phyloP scores from a whole-genome alignment of 192 early-diverging fungal genomes.

The Hyaloraphidium curvatum region DNA sequence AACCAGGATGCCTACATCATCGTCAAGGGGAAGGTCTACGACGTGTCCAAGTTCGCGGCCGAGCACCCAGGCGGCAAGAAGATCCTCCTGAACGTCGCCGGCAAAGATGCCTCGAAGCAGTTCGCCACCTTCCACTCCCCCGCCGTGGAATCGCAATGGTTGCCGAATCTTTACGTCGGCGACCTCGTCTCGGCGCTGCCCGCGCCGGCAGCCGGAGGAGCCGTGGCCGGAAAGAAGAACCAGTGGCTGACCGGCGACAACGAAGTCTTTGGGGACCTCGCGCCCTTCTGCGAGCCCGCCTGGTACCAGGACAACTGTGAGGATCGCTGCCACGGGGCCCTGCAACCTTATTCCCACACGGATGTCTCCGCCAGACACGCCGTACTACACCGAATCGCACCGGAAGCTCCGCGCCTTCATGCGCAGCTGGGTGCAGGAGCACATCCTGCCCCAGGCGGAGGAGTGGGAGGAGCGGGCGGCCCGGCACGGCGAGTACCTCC shows the following conservation, averaged over 20 bases:
- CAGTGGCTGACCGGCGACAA: too few species aligned
- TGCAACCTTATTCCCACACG: too few species aligned
- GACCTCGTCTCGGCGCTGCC: not conserved
- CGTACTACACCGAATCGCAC: conserved; percentile 61
- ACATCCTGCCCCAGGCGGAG: too few species aligned
- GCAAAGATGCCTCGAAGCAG: not conserved
- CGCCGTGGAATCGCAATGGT: not conserved
- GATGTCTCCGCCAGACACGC: too few species aligned
- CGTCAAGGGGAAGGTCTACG: conserved; percentile 3
- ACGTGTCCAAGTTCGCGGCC: not conserved
- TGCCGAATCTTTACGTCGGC: not conserved
- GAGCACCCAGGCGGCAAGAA: conserved; percentile 2
- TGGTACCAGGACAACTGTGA: conserved; percentile 3
- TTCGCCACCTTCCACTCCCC: not conserved
- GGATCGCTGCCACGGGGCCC: too few species aligned
- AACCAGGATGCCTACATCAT: not conserved
- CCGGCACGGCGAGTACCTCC: too few species aligned
- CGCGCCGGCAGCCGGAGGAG: not conserved
- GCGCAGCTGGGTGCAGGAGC: not conserved
- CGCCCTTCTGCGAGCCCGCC: too few species aligned
- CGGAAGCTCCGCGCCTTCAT: conserved; percentile 23
- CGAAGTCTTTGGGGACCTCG: not conserved
- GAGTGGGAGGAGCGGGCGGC: too few species aligned
- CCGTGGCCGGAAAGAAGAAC: not conserved
- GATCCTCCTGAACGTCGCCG: conserved; percentile 1